A percentile compares a stretch with the other conserved stretches of the same genome.
phyloP scores from a whole-genome alignment of 768 basidiomycete species.

The Tulasnella sp. region DNA sequence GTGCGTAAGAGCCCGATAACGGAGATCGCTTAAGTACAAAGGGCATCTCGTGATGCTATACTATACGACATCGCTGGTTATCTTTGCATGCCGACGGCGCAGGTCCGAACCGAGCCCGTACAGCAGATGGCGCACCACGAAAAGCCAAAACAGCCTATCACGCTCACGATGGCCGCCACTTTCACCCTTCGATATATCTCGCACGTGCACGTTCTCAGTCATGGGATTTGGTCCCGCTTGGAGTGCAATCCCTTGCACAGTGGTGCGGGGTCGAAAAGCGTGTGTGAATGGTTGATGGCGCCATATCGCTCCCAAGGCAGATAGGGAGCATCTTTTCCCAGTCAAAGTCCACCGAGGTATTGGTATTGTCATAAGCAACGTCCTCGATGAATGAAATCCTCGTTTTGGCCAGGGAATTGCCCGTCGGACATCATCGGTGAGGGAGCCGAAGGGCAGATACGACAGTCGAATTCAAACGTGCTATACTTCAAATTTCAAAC shows the following conservation, averaged over 20 bases:
- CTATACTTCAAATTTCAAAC: background rate
- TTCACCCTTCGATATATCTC: background rate
- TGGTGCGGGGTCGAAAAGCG: constrained; percentile 10
- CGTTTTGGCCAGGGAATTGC: background rate
- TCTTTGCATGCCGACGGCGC: constrained; percentile 9
- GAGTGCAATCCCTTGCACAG: background rate
- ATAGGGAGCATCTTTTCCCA: background rate
- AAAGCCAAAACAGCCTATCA: constrained; percentile 11
- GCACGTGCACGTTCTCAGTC: background rate
- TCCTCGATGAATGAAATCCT: background rate
- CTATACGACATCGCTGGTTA: background rate
- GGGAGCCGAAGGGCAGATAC: background rate
- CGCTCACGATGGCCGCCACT: background rate
- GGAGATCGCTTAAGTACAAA: background rate
- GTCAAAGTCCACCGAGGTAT: background rate
- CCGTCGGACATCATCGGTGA: background rate
- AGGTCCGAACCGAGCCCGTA: constrained; percentile 8
- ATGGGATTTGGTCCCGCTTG: background rate
- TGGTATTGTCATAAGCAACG: background rate
- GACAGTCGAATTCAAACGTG: background rate
- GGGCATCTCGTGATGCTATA: background rate
- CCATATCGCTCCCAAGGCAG: constrained; percentile 3
- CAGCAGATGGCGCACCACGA: background rate
- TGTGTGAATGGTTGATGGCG: constrained; percentile 3
- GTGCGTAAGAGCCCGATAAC: background rate